Base-by-base conservation (phyloP, 2,329 filamentous ascomycete species). In the Tolypocladium sp. region DNA sequence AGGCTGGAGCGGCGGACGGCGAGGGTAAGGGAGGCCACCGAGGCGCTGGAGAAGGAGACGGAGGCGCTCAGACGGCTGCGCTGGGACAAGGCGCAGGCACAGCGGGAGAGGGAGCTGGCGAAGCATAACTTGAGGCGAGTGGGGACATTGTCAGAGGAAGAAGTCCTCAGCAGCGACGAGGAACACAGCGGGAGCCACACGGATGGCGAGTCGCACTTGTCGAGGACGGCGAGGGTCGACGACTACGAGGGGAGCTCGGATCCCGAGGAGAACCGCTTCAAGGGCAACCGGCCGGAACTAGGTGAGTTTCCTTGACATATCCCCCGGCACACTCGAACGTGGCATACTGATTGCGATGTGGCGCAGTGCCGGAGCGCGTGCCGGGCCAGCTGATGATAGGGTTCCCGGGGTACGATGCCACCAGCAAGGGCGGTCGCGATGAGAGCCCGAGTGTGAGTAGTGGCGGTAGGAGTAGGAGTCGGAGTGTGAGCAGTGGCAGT, bases 241-340 rank as follows among this genome's bases (percentile, higher is more conserved):
- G 49, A 52, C 30, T 52, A 52, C 49, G 49, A 35, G 30, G 49
- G 49, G 5, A 52, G 49, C 30, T 35, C 49, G 9, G 49, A 52
- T 22, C 4, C 10, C 27, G 49, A 52, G 9, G 30, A 52, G 30
- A n/a, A 35, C 17, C 49, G 10, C 10, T 52, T 52, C 49, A 12
- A 2, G 9, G 30, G 30, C 17, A 5, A 8, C n/a, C 49, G 22
- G 30, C 49, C 49, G 49, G 49, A 35, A 13, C 4, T 15, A 33
- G 49, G 49, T 52, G 30, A 22, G 49, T 35, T 30, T 17, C 3
- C 13, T 4, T 20, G 8, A 20, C 20, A 2, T 2, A 9, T 33
- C 17, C 1, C 25, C 9, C 2, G 15, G 25, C 46, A 1, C 27
- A 10, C 13, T 10, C 3, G 17, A 33, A 6, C 30, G 27, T 4